Conservation (phyloP, 305 asterid genomes). For the Fraxinus floribunda region DNA sequence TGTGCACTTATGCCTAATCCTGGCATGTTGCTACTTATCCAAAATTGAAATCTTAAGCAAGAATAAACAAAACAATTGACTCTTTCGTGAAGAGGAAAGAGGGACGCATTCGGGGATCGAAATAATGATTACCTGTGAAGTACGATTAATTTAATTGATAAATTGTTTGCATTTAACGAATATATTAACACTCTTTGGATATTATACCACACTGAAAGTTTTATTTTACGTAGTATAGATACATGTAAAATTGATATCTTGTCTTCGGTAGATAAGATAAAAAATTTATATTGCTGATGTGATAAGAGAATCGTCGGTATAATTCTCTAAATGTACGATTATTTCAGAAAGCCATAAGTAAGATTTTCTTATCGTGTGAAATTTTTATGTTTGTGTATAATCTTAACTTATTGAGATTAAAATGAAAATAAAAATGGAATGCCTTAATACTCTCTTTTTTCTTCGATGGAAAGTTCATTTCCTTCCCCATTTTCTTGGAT, state of each 20-base stretch:
- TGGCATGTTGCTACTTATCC: constrained; percentile 22
- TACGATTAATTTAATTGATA: neutral
- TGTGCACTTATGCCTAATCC: constrained; percentile 21
- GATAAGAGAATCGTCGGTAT: neutral
- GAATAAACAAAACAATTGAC: constrained; percentile 19
- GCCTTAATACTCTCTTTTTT: neutral
- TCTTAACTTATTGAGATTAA: neutral
- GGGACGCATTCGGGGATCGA: neutral
- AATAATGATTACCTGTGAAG: neutral
- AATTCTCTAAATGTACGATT: too few relatives aligned
- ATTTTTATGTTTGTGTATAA: neutral
- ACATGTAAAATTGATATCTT: neutral
- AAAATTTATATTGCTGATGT: too few relatives aligned
- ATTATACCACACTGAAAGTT: neutral
- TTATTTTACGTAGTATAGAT: too few relatives aligned
- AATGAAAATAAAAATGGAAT: neutral
- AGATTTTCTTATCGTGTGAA: too few relatives aligned
- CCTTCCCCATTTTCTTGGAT: neutral
- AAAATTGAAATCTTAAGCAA: constrained; percentile 23
- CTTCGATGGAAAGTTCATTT: neutral
- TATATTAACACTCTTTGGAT: neutral
- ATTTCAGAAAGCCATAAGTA: too few relatives aligned
- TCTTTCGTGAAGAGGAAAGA: neutral
- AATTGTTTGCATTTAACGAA: neutral
- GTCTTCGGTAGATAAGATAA: neutral